Conservation (phyloP, 306 rosid genomes). For the Cicer bijugum region DNA sequence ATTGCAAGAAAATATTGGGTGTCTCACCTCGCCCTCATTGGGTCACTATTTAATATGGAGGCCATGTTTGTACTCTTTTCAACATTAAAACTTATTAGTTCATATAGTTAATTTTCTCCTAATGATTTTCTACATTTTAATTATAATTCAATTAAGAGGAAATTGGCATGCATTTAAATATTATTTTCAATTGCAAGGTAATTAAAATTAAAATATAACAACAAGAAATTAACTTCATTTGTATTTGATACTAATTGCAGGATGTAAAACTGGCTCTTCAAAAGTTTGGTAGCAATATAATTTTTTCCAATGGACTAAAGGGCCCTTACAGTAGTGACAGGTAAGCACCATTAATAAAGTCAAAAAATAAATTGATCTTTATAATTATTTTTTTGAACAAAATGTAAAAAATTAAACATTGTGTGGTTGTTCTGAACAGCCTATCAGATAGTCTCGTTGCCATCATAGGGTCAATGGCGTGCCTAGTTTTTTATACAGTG, state of each 20-base stretch:
- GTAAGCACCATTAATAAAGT: conserved; percentile 41
- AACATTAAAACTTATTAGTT: too few relatives aligned
- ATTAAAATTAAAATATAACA: background rate
- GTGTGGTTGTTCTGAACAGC: conserved; percentile 43
- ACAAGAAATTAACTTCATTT: background rate
- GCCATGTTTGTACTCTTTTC: background rate
- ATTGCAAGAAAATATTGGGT: background rate
- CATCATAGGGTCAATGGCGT: conserved; percentile 50
- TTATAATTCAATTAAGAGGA: background rate
- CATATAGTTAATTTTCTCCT: too few relatives aligned
- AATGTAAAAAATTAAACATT: background rate
- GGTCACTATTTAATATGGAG: background rate
- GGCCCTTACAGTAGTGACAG: conserved; percentile 67
- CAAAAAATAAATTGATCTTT: background rate
- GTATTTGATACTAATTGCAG: conserved; percentile 40
- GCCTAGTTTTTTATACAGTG: conserved; percentile 26
- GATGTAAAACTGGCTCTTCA: conserved; percentile 53
- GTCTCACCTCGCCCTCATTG: background rate
- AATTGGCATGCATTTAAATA: background rate
- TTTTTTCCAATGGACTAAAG: conserved; percentile 70
- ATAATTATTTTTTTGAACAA: background rate
- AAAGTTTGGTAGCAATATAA: conserved; percentile 60
- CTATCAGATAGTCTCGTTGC: conserved; percentile 59
- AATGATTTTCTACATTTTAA: too few relatives aligned
- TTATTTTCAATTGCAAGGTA: background rate